Conservation (phyloP, 2,329 filamentous ascomycete species). For the Ilyonectria sp. region DNA sequence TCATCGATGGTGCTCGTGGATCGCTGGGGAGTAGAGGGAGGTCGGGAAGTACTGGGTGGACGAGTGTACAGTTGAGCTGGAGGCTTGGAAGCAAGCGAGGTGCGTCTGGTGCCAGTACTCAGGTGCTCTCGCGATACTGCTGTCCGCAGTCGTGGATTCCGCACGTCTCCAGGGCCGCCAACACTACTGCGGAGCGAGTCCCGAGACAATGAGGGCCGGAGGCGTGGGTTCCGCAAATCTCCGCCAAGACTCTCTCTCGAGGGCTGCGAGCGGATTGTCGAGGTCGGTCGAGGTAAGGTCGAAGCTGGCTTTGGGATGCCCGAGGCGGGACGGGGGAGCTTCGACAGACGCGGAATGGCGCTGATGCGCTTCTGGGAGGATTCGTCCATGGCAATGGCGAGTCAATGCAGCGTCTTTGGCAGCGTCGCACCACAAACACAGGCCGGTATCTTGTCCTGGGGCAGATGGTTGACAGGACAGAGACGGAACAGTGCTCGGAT, state of each 20-base stretch:
- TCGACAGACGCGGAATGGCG: constrained; percentile 56
- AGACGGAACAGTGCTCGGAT: constrained; percentile 6
- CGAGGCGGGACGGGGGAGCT: constrained; percentile 55
- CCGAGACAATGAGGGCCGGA: constrained; percentile 59
- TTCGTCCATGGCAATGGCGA: constrained; percentile 49
- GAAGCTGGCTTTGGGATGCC: constrained; percentile 51
- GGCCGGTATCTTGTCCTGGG: constrained; percentile 22
- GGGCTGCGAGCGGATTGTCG: constrained; percentile 46
- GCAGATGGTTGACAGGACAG: constrained; percentile 13
- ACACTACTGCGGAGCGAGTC: constrained; percentile 53
- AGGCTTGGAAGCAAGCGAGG: constrained; percentile 37
- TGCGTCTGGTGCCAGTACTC: constrained; percentile 44
- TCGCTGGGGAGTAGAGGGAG: constrained; percentile 43
- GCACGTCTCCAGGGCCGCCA: constrained; percentile 49
- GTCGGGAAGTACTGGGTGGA: constrained; percentile 32
- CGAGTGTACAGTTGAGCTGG: constrained; percentile 37
- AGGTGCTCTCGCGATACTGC: constrained; percentile 59
- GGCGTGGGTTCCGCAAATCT: constrained; percentile 58
- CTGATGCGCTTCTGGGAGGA: constrained; percentile 55
- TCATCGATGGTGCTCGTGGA: constrained; percentile 41
- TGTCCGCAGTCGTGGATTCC: constrained; percentile 58
- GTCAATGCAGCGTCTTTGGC: constrained; percentile 6
- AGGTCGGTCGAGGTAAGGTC: constrained; percentile 41
- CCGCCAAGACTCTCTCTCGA: constrained; percentile 50
- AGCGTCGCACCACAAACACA: constrained; percentile 13